Conservation (phyloP, 495 filamentous ascomycete genomes). For the Antarctomyces pellizariae region DNA sequence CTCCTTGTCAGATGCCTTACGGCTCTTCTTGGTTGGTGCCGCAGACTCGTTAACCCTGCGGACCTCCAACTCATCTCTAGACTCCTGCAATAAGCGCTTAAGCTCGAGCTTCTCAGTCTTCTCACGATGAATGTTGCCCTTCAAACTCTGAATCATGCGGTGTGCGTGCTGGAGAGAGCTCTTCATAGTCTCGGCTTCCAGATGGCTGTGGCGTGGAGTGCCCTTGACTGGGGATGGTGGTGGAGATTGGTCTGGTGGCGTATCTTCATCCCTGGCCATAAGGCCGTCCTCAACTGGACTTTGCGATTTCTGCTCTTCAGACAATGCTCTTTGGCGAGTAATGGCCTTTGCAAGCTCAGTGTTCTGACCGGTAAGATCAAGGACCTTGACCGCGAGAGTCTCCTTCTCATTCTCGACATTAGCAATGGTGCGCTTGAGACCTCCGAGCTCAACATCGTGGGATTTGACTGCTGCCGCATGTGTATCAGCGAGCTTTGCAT, state of each 20-base stretch:
- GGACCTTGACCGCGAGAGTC: constrained; percentile 54
- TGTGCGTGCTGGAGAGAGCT: constrained; percentile 87
- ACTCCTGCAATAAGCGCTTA: constrained; percentile 86
- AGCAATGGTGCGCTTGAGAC: constrained; percentile 48
- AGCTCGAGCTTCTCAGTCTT: constrained; percentile 95
- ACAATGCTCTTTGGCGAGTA: constrained; percentile 41
- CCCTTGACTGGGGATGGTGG: constrained; percentile 77
- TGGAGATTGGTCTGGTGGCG: constrained; percentile 74
- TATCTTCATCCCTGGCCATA: constrained; percentile 39
- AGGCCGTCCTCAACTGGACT: constrained; percentile 37
- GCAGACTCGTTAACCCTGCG: constrained; percentile 34
- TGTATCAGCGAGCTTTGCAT: constrained; percentile 62
- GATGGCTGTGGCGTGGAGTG: constrained; percentile 65
- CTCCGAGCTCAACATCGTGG: constrained; percentile 67
- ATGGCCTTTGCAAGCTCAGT: constrained; percentile 66
- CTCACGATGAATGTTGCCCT: constrained; percentile 84
- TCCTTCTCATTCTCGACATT: constrained; percentile 51
- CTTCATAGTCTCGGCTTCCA: constrained; percentile 86
- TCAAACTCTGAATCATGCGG: constrained; percentile 82
- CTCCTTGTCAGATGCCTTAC: constrained; percentile 44
- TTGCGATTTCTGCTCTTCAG: constrained; percentile 33
- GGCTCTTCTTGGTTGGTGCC: constrained; percentile 31
- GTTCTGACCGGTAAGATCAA: constrained; percentile 70
- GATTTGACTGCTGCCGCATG: constrained; percentile 50
- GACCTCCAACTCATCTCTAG: constrained; percentile 76